phyloP scores from a whole-genome alignment of 352 stramenopile species.

The Pythium aquatile region DNA sequence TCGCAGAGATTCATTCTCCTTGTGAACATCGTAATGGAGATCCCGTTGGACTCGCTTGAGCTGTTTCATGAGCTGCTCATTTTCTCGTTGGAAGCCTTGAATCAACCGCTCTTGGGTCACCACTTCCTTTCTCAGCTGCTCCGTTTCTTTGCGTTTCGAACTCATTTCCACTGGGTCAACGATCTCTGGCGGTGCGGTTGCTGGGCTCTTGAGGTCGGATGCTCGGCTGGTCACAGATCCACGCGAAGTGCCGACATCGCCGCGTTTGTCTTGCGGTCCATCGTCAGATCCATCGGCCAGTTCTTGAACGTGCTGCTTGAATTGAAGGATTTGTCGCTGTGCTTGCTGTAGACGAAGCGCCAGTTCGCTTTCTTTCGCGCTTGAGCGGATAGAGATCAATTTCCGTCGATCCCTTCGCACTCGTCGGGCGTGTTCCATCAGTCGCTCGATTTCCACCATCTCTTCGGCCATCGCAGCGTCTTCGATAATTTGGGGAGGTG shows the following conservation, averaged over 20 bases:
- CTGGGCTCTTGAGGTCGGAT: background rate
- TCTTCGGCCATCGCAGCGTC: conserved; percentile 25
- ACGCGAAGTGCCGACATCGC: background rate
- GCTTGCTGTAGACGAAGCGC: conserved; percentile 66
- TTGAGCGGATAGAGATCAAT: conserved; percentile 30
- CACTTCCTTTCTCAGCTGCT: conserved; percentile 21
- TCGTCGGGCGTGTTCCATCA: conserved; percentile 45
- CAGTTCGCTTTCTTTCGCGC: conserved; percentile 58
- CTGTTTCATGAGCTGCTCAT: conserved; percentile 80
- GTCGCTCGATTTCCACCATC: conserved; percentile 55
- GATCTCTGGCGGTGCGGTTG: background rate
- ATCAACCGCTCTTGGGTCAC: conserved; percentile 72
- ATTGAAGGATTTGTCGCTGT: conserved; percentile 62
- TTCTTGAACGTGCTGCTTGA: conserved; percentile 64
- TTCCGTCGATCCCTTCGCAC: conserved; percentile 33
- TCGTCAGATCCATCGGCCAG: conserved; percentile 16
- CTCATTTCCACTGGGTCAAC: background rate
- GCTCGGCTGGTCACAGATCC: background rate
- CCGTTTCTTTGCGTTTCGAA: conserved; percentile 1
- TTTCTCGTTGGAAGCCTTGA: conserved; percentile 77
- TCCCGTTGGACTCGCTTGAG: conserved; percentile 63
- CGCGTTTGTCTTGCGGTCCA: conserved; percentile 1
- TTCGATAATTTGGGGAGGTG: conserved; percentile 29
- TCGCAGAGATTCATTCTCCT: conserved; percentile 70
- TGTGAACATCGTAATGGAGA: conserved; percentile 64